phyloP scores from a whole-genome alignment of 169 alveolate species.

The Toxoplasma gondii region DNA sequence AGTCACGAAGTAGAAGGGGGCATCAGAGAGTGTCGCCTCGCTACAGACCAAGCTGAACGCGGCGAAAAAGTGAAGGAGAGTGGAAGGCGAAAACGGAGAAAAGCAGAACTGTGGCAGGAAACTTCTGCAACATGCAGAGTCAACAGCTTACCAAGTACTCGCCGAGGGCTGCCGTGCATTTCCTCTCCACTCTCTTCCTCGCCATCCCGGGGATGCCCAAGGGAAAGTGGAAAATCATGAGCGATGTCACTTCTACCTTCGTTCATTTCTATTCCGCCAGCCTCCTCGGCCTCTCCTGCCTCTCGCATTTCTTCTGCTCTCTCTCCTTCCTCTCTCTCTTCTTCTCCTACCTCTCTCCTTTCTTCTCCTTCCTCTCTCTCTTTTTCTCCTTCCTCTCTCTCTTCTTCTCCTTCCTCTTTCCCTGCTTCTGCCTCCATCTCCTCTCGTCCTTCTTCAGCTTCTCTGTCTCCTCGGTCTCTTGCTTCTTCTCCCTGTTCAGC shows the following conservation, averaged over 20 bases:
- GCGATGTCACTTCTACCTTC: background rate
- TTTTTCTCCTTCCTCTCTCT: background rate
- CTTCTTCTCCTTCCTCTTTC: background rate
- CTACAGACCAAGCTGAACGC: too few species aligned
- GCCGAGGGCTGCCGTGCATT: too few species aligned
- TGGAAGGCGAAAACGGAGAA: background rate
- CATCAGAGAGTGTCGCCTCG: too few species aligned
- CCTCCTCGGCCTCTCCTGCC: background rate
- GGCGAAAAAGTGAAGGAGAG: too few species aligned
- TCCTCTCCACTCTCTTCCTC: too few species aligned
- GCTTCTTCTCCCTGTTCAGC: background rate
- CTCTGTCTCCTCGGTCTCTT: background rate
- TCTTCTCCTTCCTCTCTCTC: slow-evolving; percentile 4
- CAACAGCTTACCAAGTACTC: too few species aligned
- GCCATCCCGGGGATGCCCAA: background rate
- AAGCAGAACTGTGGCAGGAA: too few species aligned
- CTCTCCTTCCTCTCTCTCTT: background rate
- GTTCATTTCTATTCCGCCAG: background rate
- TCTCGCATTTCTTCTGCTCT: background rate
- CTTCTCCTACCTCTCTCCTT: background rate
- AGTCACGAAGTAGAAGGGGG: too few species aligned
- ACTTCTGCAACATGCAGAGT: too few species aligned
- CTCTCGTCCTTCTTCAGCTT: background rate
- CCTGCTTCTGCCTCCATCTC: background rate
- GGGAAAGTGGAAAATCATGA: background rate